Conservation (phyloP, 176 grass and related monocot species). For the Juncus inflexus region DNA sequence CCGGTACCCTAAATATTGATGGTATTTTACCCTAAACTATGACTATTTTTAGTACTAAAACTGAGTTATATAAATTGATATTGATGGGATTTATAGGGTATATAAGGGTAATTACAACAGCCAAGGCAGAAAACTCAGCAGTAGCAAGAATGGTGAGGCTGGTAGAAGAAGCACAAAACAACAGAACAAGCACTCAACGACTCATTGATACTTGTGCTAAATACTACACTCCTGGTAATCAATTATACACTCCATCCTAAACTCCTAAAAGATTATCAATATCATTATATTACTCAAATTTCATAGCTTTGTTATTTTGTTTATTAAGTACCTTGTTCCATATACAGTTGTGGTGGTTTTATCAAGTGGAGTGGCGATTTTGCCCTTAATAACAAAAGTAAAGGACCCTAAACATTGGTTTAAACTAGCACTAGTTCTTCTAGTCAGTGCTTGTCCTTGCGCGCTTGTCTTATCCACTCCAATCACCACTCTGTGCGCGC, state of each 20-base stretch:
- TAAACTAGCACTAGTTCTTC: slow-evolving; percentile 43
- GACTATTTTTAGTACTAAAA: background rate
- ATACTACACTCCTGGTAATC: slow-evolving; percentile 66
- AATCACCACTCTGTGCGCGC: slow-evolving; percentile 60
- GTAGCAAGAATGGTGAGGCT: slow-evolving; percentile 71
- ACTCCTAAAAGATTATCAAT: background rate
- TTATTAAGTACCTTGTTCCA: background rate
- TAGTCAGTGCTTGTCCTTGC: slow-evolving; percentile 80
- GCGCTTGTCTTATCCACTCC: slow-evolving; percentile 71
- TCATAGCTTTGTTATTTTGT: background rate
- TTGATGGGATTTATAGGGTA: slow-evolving; percentile 38
- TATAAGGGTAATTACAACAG: slow-evolving; percentile 48
- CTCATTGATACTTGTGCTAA: slow-evolving; percentile 63
- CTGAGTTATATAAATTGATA: background rate
- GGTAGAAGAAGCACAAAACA: slow-evolving; percentile 62
- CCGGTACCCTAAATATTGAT: slow-evolving; percentile 67
- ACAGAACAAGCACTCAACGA: slow-evolving; percentile 51
- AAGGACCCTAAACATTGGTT: slow-evolving; percentile 32
- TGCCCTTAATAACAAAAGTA: slow-evolving; percentile 34
- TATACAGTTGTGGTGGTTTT: slow-evolving; percentile 45
- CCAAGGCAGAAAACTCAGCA: slow-evolving; percentile 55
- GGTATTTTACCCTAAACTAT: slow-evolving; percentile 20
- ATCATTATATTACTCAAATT: background rate
- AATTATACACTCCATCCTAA: background rate
- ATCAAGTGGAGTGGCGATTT: slow-evolving; percentile 31